Evolutionary conservation across 192 early-diverging fungal species (phyloP).

Genomic region (Podila minutissima): DNA sequence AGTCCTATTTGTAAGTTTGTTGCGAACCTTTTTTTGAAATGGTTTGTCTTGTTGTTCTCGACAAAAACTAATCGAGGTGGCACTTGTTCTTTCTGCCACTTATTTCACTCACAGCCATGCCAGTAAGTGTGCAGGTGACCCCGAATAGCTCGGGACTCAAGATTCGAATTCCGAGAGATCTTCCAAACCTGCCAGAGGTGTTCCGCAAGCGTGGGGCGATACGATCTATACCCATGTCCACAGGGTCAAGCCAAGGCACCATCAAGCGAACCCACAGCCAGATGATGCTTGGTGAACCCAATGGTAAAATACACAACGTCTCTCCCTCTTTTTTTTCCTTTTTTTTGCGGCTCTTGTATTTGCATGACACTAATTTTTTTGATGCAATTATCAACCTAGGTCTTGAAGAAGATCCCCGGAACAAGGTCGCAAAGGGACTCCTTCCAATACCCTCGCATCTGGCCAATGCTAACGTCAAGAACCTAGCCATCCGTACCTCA

Average conservation of each 20-base stretch:
- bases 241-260: not conserved
- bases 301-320: not conserved
- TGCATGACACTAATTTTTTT: too few species aligned
- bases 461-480: constrained; percentile 26
- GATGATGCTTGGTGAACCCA: constrained; percentile 23
- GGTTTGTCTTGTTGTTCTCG: not conserved
- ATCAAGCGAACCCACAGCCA: constrained; percentile 32
- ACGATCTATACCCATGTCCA: constrained; percentile 9
- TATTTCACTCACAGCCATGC: not conserved
- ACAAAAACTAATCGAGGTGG: too few species aligned
- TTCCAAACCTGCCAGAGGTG: constrained; percentile 34
- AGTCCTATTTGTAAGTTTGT: not conserved
- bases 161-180: constrained; percentile 33
- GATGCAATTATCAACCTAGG: not conserved
- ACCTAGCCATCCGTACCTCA: constrained; percentile 33
- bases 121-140: not conserved
- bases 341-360: too few species aligned
- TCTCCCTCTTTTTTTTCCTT: too few species aligned
- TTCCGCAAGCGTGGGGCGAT: constrained; percentile 42
- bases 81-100: not conserved
- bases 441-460: constrained; percentile 27
- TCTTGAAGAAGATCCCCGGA: not conserved
- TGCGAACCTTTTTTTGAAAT: not conserved
- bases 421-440: constrained; percentile 16
- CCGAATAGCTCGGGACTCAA: constrained; percentile 10